Conservation (phyloP, 768 basidiomycete species). For the Suillus decipiens region DNA sequence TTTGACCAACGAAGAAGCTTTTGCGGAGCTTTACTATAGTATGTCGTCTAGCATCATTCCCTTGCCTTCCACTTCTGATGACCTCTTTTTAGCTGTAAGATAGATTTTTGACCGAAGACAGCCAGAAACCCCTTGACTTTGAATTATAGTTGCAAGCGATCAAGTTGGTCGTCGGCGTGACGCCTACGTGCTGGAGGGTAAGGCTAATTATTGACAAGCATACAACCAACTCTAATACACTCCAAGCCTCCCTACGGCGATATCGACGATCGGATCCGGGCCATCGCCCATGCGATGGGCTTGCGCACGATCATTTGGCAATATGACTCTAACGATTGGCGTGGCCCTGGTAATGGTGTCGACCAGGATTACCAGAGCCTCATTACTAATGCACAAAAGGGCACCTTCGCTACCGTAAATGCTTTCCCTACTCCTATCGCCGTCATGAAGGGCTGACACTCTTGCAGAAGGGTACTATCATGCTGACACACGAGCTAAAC, state of each 20-base stretch:
- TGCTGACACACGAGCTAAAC: slow-evolving; percentile 60
- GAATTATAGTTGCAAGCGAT: slow-evolving; percentile 47
- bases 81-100: too few relatives aligned
- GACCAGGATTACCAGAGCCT: slow-evolving; percentile 57
- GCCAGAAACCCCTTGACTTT: neutral
- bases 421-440: neutral
- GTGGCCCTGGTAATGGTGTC: slow-evolving; percentile 49
- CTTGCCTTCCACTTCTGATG: neutral
- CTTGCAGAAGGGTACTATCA: slow-evolving; percentile 48
- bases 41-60: slow-evolving; percentile 20
- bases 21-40: slow-evolving; percentile 84
- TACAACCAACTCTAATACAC: neutral
- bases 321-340: slow-evolving; percentile 73
- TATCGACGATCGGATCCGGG: slow-evolving; percentile 74
- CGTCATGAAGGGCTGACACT: neutral
- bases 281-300: slow-evolving; percentile 66
- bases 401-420: slow-evolving; percentile 41
- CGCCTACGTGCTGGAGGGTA: slow-evolving; percentile 63
- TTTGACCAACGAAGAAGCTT: slow-evolving; percentile 61
- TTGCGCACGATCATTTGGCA: slow-evolving; percentile 75
- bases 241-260: slow-evolving; percentile 66
- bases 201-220: slow-evolving; percentile 17
- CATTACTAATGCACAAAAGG: slow-evolving; percentile 45
- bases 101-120: slow-evolving; percentile 5
- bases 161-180: slow-evolving; percentile 55